Base-by-base conservation (phyloP, 2,329 filamentous ascomycete species). In the Orbilia blumenaviensis region DNA sequence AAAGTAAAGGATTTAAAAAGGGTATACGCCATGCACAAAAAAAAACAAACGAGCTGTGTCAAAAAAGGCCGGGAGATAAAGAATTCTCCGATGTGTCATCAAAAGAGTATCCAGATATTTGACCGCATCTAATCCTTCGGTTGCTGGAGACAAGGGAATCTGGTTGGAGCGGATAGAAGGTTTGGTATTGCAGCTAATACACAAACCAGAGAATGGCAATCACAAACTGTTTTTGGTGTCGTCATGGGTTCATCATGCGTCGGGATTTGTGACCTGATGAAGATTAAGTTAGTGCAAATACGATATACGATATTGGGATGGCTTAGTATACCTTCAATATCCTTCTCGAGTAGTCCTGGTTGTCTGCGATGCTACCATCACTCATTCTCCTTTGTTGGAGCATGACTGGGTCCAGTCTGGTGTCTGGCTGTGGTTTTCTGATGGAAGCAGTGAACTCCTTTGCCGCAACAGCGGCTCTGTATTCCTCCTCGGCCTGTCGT, bases 341-440 rank as follows among this genome's bases (percentile, higher is more conserved):
- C 84, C 92, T 91, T 84, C 94, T 89, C 78, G 94, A 97, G 85
- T 97, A 98, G 83, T 98, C 94, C 84, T 96, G 90, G 84, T 97
- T 96, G 83, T 98, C 94, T 62, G 94, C 94, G 83, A 98, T 97
- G 83, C 94, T 97, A 80, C 94, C 94, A 81, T 95, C 92, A 84
- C 94, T 97, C 85, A 94, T 88, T 83, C 94, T 89, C 81, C 93
- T 88, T 80, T 93, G 89, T 72, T 91, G 90, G 87, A 96, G 90
- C 78, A 93, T 88, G 68, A 87, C 90, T 6, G 93, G 93, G 79
- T 98, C 94, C 69, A 97, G 89, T 66, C 94, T 89, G 44, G 92
- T 90, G 82, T 98, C 94, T 88, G 68, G 85, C 86, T 81, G 87
- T 85, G 84, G 83, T 79, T 87, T 87, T 79, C 86, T 87, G 54